Conservation (phyloP, 805 yeast species). For the Suhomyces pyralidae region DNA sequence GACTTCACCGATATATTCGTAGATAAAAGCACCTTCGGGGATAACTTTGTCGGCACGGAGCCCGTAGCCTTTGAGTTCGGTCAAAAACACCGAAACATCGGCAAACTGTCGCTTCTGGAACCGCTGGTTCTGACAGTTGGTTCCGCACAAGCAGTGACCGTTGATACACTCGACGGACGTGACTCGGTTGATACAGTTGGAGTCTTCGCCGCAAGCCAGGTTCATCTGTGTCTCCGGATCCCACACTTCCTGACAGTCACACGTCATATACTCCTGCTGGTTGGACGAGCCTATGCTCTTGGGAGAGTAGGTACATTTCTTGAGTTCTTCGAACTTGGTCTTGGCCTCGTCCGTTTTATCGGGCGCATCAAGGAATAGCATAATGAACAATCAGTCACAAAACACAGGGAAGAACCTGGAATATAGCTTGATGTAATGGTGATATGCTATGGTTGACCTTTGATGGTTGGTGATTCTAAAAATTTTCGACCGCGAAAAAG, state of each 20-base stretch:
- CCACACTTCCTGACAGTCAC: conserved; percentile 74
- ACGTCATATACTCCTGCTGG: conserved; percentile 81
- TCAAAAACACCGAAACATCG: conserved; percentile 71
- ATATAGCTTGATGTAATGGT: too few relatives aligned
- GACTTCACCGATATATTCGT: conserved; percentile 94
- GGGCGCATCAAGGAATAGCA: conserved; percentile 17
- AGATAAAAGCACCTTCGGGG: conserved; percentile 65
- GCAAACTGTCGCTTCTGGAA: conserved; percentile 79
- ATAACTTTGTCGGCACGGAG: conserved; percentile 66
- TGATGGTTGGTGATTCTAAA: neutral
- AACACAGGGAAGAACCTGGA: too few relatives aligned
- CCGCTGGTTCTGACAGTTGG: conserved; percentile 79
- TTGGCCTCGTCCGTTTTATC: conserved; percentile 71
- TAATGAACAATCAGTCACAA: neutral
- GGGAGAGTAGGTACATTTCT: conserved; percentile 59
- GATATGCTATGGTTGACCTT: neutral
- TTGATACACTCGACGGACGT: conserved; percentile 90
- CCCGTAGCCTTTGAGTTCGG: conserved; percentile 88
- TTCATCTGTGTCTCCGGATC: conserved; percentile 35
- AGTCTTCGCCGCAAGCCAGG: conserved; percentile 76
- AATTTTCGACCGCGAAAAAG: neutral
- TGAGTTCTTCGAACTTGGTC: conserved; percentile 52
- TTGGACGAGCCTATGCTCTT: conserved; percentile 67
- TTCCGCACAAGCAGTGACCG: conserved; percentile 67
- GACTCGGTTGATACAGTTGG: conserved; percentile 87